Percentiles rank a stretch among this genome's conserved stretches.
phyloP scores from a whole-genome alignment of 2,329 filamentous ascomycete genomes.

The Cladosporium colombiae region DNA sequence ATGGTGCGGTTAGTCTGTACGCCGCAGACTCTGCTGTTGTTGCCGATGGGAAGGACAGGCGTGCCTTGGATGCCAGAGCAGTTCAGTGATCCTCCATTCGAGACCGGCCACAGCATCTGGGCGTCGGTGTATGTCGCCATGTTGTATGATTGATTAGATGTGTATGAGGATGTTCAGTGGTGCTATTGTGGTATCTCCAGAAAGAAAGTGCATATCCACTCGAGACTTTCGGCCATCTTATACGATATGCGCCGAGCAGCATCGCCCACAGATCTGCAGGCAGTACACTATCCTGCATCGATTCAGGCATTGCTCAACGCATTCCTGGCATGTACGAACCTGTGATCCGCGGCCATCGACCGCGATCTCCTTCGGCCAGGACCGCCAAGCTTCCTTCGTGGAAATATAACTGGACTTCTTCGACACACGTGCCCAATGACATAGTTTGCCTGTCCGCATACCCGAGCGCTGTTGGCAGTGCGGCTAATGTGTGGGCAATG shows the following conservation, averaged over 20 bases:
- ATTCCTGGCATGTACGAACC: not conserved
- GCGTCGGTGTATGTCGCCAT: not conserved
- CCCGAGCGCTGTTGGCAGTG: not conserved
- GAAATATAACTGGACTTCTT: not conserved
- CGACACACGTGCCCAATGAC: not conserved
- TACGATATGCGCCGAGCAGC: not conserved
- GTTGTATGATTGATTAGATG: not conserved
- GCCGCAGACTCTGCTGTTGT: not conserved
- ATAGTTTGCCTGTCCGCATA: constrained; percentile 22
- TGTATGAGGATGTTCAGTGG: not conserved
- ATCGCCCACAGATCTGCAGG: not conserved
- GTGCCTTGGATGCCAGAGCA: not conserved
- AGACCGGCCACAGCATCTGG: not conserved
- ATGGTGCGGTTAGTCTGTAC: not conserved
- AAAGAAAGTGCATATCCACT: not conserved
- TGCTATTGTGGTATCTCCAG: too few species aligned
- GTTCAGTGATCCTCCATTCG: not conserved
- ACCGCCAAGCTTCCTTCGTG: constrained; percentile 11
- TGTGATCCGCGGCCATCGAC: constrained; percentile 2
- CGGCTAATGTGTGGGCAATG: not conserved
- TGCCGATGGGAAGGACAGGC: not conserved
- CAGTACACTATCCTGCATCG: not conserved
- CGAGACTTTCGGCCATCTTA: not conserved
- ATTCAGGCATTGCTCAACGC: not conserved
- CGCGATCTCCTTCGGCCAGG: not conserved